Percentiles rank a stretch among this genome's conserved stretches.
phyloP scores from a whole-genome alignment of 2,329 filamentous ascomycete species.

The Cladosporium velox region DNA sequence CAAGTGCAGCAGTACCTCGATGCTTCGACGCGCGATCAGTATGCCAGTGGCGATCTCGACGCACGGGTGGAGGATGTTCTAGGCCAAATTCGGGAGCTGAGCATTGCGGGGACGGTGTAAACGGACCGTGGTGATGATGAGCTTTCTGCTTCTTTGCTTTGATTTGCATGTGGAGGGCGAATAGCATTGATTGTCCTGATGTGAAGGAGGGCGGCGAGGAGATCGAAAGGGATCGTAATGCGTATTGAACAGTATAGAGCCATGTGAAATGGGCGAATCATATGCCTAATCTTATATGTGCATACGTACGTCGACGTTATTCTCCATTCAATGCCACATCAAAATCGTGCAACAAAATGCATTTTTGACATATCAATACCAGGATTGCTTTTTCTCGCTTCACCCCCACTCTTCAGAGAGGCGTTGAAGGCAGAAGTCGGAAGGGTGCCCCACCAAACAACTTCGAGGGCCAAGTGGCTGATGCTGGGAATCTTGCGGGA shows the following conservation, averaged over 20 bases:
- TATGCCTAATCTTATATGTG: not conserved
- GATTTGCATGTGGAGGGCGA: not conserved
- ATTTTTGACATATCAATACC: not conserved
- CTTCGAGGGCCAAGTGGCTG: slow-evolving; percentile 2
- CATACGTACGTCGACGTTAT: not conserved
- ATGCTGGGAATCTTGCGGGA: not conserved
- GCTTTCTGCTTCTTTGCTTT: not conserved
- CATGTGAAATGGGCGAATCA: not conserved
- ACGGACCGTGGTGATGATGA: not conserved
- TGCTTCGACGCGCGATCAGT: slow-evolving; percentile 91
- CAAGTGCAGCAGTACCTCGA: slow-evolving; percentile 94
- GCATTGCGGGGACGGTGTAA: slow-evolving; percentile 76
- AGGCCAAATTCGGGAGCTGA: slow-evolving; percentile 95
- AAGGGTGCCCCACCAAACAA: slow-evolving; percentile 1
- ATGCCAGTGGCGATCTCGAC: slow-evolving; percentile 90
- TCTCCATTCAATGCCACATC: not conserved
- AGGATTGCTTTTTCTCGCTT: not conserved
- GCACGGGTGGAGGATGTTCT: slow-evolving; percentile 90
- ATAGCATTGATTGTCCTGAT: not conserved
- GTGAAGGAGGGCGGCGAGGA: not conserved
- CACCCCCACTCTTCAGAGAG: not conserved
- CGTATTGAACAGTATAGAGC: not conserved
- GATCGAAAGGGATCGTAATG: not conserved
- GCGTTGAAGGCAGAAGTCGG: not conserved
- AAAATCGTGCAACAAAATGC: not conserved